Evolutionary conservation across 371 early-diverging fungal genomes (phyloP).

Genomic region (Cokeromyces recurvatus): DNA sequence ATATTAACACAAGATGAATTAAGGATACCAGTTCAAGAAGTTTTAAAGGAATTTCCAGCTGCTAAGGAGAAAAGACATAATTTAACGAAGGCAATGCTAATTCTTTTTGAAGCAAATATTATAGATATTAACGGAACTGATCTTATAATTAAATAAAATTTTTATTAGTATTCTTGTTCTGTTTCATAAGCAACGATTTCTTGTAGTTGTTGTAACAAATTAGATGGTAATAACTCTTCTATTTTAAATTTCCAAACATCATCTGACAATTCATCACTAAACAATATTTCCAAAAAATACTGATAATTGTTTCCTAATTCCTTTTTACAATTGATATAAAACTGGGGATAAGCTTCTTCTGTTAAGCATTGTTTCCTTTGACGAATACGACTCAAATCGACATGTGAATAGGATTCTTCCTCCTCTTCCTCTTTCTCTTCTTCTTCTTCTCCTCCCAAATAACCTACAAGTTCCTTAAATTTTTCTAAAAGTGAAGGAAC

Average conservation of each 20-base stretch:
- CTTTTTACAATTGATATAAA: conserved; percentile 43
- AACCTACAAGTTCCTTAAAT: conserved; percentile 42
- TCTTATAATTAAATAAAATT: conserved; percentile 2
- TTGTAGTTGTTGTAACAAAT: conserved; percentile 48
- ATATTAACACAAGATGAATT: background rate
- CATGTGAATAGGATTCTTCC: conserved; percentile 29
- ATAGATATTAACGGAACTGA: background rate
- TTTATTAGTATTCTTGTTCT: conserved; percentile 27
- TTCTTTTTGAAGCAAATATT: background rate
- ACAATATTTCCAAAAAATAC: conserved; percentile 17
- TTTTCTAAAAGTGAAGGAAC: conserved; percentile 25
- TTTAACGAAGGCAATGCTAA: background rate
- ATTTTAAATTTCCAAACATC: conserved; percentile 44
- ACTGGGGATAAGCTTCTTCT: conserved; percentile 49
- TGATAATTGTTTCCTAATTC: conserved; percentile 14
- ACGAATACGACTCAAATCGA: conserved; percentile 41
- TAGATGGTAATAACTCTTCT: conserved; percentile 34
- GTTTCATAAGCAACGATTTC: conserved; percentile 56
- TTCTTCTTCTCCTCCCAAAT: conserved; percentile 22
- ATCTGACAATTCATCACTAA: conserved; percentile 22
- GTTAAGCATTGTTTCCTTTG: conserved; percentile 34
- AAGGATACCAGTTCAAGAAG: background rate
- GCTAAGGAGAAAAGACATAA: conserved; percentile 2
- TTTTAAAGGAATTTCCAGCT: conserved; percentile 4
- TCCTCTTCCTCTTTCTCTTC: no score